A percentile compares a stretch with the other conserved stretches of the same genome.
Conservation (phyloP, 2,329 filamentous ascomycete genomes). For the Pseudocercospora crystallina region DNA sequence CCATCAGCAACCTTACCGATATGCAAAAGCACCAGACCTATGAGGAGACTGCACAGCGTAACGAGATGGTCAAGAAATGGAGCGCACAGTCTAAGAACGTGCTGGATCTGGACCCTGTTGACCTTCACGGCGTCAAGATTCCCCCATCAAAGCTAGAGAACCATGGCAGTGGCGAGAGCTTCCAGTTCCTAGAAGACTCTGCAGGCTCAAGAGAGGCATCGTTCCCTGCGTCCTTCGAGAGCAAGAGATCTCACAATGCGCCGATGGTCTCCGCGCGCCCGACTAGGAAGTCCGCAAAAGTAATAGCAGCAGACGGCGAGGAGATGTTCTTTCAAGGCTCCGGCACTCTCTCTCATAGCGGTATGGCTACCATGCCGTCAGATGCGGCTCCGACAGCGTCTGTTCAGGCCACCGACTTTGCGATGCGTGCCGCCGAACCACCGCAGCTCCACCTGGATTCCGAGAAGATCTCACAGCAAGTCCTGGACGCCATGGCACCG, state of each 20-base stretch:
- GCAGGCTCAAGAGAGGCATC: slow-evolving; percentile 58
- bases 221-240: slow-evolving; percentile 51
- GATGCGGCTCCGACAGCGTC: background rate
- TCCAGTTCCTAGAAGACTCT: slow-evolving; percentile 64
- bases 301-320: slow-evolving; percentile 9
- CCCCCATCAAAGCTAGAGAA: slow-evolving; percentile 42
- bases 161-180: slow-evolving; percentile 62
- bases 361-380: background rate
- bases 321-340: slow-evolving; percentile 23
- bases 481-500: background rate
- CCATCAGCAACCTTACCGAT: slow-evolving; percentile 24
- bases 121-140: slow-evolving; percentile 29
- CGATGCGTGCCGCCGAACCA: background rate
- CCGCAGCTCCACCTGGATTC: too few species aligned
- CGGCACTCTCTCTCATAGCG: slow-evolving; percentile 9
- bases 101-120: slow-evolving; percentile 26
- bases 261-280: slow-evolving; percentile 25
- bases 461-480: slow-evolving; percentile 1
- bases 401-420: background rate
- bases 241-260: slow-evolving; percentile 22
- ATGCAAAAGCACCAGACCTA: slow-evolving; percentile 22
- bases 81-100: slow-evolving; percentile 28
- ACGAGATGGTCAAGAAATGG: slow-evolving; percentile 30
- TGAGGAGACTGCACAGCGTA: slow-evolving; percentile 14
- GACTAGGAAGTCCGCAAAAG: slow-evolving; percentile 12